Evolutionary conservation across 495 filamentous ascomycete species (phyloP).

Genomic region (Lasiosphaeria hispida): DNA sequence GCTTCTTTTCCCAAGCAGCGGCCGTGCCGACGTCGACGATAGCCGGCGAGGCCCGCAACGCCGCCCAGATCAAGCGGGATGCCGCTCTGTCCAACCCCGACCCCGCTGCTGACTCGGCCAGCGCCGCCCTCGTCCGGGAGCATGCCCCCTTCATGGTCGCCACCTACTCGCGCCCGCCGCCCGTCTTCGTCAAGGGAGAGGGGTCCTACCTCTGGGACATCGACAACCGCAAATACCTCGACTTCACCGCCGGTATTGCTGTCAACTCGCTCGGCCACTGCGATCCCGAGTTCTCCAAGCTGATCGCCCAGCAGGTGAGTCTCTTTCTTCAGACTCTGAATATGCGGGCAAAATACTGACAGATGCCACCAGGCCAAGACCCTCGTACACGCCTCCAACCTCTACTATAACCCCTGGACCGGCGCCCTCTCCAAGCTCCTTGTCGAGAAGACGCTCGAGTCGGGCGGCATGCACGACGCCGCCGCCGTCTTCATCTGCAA

Average conservation of each 20-base stretch:
- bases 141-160: constrained; percentile 86
- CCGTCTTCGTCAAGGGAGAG: constrained; percentile 81
- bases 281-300: constrained; percentile 64
- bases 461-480: constrained; percentile 77
- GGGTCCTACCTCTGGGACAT: constrained; percentile 88
- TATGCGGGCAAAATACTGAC: constrained; percentile 3
- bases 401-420: constrained; percentile 95
- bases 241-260: constrained; percentile 94
- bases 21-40: constrained; percentile 27
- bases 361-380: constrained; percentile 56
- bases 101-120: constrained; percentile 72
- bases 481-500: constrained; percentile 90
- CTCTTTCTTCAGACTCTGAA: not conserved
- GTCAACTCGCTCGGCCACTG: constrained; percentile 91
- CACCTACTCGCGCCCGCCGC: constrained; percentile 88
- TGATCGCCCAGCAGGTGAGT: constrained; percentile 71
- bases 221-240: constrained; percentile 83
- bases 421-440: constrained; percentile 81
- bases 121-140: constrained; percentile 67
- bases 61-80: constrained; percentile 53
- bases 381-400: constrained; percentile 85
- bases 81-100: constrained; percentile 69
- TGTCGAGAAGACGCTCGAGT: constrained; percentile 69
- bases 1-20: constrained; percentile 30
- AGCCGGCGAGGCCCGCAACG: constrained; percentile 4